Base-by-base conservation (phyloP, 2,329 filamentous ascomycete species). In the Cordyceps tenuipes region DNA sequence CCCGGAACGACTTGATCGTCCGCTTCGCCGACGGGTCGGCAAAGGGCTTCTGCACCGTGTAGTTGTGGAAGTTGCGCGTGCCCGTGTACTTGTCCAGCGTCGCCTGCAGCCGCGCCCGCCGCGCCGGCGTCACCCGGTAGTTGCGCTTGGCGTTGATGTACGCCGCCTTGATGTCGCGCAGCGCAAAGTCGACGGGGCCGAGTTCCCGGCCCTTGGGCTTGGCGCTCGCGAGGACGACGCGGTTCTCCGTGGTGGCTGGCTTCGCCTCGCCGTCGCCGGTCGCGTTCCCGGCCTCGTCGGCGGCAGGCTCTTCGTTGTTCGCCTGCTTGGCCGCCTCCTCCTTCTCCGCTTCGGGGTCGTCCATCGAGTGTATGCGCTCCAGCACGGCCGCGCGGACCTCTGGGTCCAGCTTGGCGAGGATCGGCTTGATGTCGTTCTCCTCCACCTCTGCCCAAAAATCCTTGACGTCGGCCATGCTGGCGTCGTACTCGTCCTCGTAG, bases 21-120 rank as follows among this genome's bases (percentile, higher is more conserved):
- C 94, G 86, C 74, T 93, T 94, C 13, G 91, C 86, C 0, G 91
- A 95, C 0, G 91, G 83, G 70, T 99, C 94, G 43, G 77, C 82
- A 75, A 82, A 86, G 0, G 83, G 79, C 76, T 97, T 99, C 66
- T 94, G 88, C 61, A 99, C 85, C 2, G 94, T 99, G 79, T 95
- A 99, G 80, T 99, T 99, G 82, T 97, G 92, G 79, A 88, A 99
- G 77, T 96, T 96, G 68, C 82, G 82, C 4, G 92, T 97, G 64
- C 94, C 94, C 10, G 88, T 75, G 74, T 94, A 99, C 64, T 82
- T 79, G 67, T 84, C 75, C 10, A 99, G 81, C 0, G 86, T 86
- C 39, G 84, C 81, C 71, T 96, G 90, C 2, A 99, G 83, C 62
- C 88, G 86, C 31, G 82, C 76, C 52, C 94, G 79, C 9, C 94